phyloP scores from a whole-genome alignment of 345 rosid species.

The Ceriops tagal region DNA sequence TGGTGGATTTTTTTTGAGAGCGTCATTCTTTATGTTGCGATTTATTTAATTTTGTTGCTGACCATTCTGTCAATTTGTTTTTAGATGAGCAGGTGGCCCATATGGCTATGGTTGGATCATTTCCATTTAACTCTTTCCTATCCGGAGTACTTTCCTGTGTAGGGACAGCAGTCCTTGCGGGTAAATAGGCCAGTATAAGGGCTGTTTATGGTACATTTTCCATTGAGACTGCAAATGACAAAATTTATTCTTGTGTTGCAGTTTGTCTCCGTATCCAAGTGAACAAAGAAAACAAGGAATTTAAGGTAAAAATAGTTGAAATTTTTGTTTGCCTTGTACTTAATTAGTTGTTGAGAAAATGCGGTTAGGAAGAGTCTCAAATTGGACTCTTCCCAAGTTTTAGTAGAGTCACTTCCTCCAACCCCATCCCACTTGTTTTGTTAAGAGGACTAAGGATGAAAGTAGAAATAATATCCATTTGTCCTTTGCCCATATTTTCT shows the following conservation, averaged over 20 bases:
- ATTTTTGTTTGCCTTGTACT: not conserved
- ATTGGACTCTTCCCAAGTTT: not conserved
- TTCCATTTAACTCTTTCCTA: slow-evolving; percentile 96
- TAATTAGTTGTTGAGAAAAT: not conserved
- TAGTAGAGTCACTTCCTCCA: not conserved
- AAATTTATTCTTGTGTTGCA: slow-evolving; percentile 22
- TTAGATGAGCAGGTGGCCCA: slow-evolving; percentile 60
- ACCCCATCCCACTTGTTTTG: not conserved
- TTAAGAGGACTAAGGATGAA: not conserved
- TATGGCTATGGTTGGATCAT: slow-evolving; percentile 93
- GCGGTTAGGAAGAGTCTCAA: not conserved
- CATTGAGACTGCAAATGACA: too few relatives aligned
- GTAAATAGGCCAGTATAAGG: slow-evolving; percentile 35
- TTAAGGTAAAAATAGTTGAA: slow-evolving; percentile 46
- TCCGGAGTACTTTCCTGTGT: slow-evolving; percentile 94
- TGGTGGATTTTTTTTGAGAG: not conserved
- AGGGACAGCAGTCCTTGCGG: slow-evolving; percentile 98
- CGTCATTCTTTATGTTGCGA: not conserved
- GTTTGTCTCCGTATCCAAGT: slow-evolving; percentile 99
- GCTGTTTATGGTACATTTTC: not conserved
- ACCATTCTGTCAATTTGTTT: slow-evolving; percentile 8
- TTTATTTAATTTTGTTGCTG: not conserved
- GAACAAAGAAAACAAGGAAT: slow-evolving; percentile 99
- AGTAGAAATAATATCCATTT: not conserved
- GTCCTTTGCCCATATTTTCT: not conserved